Base-by-base conservation (phyloP, 1,139 yeast species). In the Sporopachydermia cereana region DNA sequence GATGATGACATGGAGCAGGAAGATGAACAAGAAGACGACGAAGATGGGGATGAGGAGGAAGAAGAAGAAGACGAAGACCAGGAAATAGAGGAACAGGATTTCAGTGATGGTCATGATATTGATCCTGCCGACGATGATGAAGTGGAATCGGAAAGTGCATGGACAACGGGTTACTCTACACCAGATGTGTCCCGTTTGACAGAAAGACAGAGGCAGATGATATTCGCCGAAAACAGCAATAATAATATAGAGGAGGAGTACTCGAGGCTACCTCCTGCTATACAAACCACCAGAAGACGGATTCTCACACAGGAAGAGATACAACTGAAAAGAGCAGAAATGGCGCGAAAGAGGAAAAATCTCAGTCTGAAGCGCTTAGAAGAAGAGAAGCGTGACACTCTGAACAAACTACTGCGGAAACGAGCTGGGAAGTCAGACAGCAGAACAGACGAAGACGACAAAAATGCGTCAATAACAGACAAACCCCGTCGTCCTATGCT, bases 331-430 rank as follows among this genome's bases (percentile, higher is more conserved):
- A 79, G 88, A 51, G 89, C 94, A 1, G 98, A 91, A 58, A 80
- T 77, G 56, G 91, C 96, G 0, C 74, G 98, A 54, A 77, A 89
- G 60, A 73, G 98, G 52, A 84, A 84, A 60, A 91, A 91, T 57
- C 74, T 88, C 56, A 81, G 83, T 52, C 89, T 81, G 55, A 81
- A 83, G 63, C 77, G 83, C 51, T 66, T 85, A 36, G 97, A 88
- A 57, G 96, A 86, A 60, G 98, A 91, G 61, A 91, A 91, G 60
- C 76, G 81, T 55, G 96, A 88, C 53, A 89, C 96, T 0, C 70
- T 91, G 51, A 89, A 88, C 60, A 85, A 84, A 58, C 67, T 91
- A 49, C 68, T 91, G 51, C 83, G 85, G 62, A 79, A 91, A 61
- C 71, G 96, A 50, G 96, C 96, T 36, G 73, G 72, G 29, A 78